These are phyloP conservation scores for Rachicladosporium sp. DNA, from an alignment of 2,329 filamentous ascomycete species.

Conservation along the genomic window DNA sequence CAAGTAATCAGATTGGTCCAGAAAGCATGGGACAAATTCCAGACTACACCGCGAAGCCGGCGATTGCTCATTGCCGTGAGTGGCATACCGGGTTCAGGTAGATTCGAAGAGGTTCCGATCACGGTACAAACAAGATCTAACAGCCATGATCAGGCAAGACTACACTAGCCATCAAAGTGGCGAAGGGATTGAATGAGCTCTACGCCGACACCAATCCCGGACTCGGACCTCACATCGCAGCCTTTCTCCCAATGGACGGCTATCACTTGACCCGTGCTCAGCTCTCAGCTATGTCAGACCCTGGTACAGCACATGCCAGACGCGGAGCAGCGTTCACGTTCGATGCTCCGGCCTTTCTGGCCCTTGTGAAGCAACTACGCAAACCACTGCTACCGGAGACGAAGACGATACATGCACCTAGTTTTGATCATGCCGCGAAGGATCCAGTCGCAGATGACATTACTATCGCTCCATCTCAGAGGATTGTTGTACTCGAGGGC, in stretches of 20 bases:
- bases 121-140: not conserved
- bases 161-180: conserved; percentile 61
- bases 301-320: conserved; percentile 60
- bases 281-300: conserved; percentile 71
- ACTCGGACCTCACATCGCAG: conserved; percentile 41
- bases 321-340: conserved; percentile 95
- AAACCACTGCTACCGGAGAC: conserved; percentile 43
- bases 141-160: conserved; percentile 48
- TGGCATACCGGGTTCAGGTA: conserved; percentile 84
- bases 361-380: conserved; percentile 54
- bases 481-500: conserved; percentile 67
- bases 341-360: conserved; percentile 59
- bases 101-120: not conserved
- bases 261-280: conserved; percentile 80
- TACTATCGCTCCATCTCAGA: conserved; percentile 45
- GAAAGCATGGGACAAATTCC: conserved; percentile 54
- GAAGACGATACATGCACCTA: conserved; percentile 56
- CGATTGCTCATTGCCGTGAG: conserved; percentile 69
- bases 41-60: conserved; percentile 35
- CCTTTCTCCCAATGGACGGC: conserved; percentile 85
- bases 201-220: conserved; percentile 33
- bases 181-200: conserved; percentile 53
- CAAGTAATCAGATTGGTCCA: conserved; percentile 59
- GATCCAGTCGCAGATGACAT: conserved; percentile 64
- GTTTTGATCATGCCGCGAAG: conserved; percentile 70